Percentiles rank a stretch among this genome's conserved stretches.
Evolutionary conservation across 352 stramenopile genomes (phyloP).

Genomic region (Pythium grandisporangium): DNA sequence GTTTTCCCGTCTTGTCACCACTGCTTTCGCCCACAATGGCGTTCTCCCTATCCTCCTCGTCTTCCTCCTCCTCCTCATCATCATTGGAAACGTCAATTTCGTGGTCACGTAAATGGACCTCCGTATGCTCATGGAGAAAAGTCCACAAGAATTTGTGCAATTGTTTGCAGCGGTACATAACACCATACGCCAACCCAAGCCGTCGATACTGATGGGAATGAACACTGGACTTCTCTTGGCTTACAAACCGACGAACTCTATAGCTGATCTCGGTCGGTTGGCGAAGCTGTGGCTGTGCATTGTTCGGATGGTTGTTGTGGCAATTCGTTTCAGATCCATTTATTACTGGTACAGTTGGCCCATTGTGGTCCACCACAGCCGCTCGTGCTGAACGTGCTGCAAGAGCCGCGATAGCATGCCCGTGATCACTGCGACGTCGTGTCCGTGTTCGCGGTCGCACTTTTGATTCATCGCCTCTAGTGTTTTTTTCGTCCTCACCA

Average conservation of each 20-base stretch:
- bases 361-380: not conserved
- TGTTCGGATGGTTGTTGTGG: too few species aligned
- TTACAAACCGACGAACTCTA: slow-evolving; percentile 56
- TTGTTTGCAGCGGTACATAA: slow-evolving; percentile 78
- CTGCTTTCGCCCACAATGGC: too few species aligned
- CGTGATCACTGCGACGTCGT: not conserved
- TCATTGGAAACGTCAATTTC: slow-evolving; percentile 27
- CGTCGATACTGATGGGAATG: slow-evolving; percentile 66
- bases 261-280: slow-evolving; percentile 63
- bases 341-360: too few species aligned
- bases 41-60: too few species aligned
- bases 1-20: not conserved
- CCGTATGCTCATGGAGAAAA: slow-evolving; percentile 40
- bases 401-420: not conserved
- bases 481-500: slow-evolving; percentile 14
- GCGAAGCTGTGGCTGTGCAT: too few species aligned
- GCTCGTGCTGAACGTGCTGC: not conserved
- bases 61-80: slow-evolving; percentile 16
- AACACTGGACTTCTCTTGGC: slow-evolving; percentile 35
- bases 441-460: slow-evolving; percentile 5
- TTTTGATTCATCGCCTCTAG: not conserved
- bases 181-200: slow-evolving; percentile 69
- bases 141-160: slow-evolving; percentile 70
- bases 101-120: slow-evolving; percentile 26
- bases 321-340: too few species aligned